Evolutionary conservation across 352 stramenopile genomes (phyloP), one percentile per base, ranked within the genome.

Genomic region (Globisporangium camurandrum): DNA sequence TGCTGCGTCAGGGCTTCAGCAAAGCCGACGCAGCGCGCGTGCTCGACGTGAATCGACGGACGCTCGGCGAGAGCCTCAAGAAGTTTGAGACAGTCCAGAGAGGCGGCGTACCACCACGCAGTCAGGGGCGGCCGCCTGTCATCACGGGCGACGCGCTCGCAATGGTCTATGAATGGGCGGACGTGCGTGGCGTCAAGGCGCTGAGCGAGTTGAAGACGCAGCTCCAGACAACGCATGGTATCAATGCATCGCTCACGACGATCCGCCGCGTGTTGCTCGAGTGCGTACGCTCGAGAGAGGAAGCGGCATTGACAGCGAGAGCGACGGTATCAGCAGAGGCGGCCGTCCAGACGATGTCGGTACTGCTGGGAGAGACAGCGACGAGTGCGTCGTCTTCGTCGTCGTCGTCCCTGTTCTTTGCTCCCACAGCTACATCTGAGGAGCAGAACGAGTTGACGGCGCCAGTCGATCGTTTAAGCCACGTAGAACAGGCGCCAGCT

Each of bases 251-350:
- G 26, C n/a, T 39, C 19, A 34, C 44, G 9, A 49, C 44, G 8
- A 23, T 49, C 27, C 44, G 44, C 28, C 44, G 44, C n/a, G 44
- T 28, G 16, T 12, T 49, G 44, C 44, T n/a, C 27, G 23, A 50
- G 23, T n/a, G 26, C 30, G 44, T 22, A 7, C 17, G 19, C 6
- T 1, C 17, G 2, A 39, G 19, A 4, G 17, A 41, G 16, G 5
- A 17, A 11, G 16, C 17, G 36, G 7, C 36, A 11, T 39, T 17
- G 2, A 20, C 33, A 16, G 6, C 33, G 9, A 2, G 33, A 5
- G 33, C 12, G 8, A 20, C 8, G 10, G 11, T 17, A 7, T 17
- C 33, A 5, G 6, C 36, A 41, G 36, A 16, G 36, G 17, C 17
- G 17, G 19, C 14, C 14, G 30, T 34, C 30, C 8, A 7, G 30